phyloP scores from a whole-genome alignment of 768 basidiomycete species.

The Candolleomyces aberdarensis region DNA sequence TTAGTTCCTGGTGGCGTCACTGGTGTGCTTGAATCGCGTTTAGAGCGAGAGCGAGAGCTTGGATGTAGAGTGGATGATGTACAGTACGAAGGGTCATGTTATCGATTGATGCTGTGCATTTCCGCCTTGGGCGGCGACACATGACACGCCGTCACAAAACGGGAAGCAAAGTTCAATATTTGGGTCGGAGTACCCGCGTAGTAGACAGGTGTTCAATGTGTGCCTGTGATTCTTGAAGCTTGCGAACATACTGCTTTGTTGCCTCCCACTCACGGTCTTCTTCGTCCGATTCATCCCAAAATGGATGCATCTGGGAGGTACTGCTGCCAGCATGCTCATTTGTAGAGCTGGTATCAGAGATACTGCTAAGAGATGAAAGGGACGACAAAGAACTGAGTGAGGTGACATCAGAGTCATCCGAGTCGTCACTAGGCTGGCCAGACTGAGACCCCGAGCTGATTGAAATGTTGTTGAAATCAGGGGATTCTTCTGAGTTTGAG shows the following conservation, averaged over 20 bases:
- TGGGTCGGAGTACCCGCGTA: background rate
- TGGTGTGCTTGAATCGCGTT: too few species aligned
- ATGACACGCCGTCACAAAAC: too few species aligned
- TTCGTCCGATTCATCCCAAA: background rate
- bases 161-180: background rate
- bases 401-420: too few species aligned
- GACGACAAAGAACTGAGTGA: too few species aligned
- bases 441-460: background rate
- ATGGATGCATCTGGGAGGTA: background rate
- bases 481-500: background rate
- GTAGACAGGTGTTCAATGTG: background rate
- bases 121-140: too few species aligned
- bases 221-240: background rate
- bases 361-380: background rate
- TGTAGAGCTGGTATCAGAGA: background rate
- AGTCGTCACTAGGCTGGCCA: background rate
- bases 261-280: background rate
- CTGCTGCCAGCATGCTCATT: background rate
- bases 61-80: too few species aligned
- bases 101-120: too few species aligned
- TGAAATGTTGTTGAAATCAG: background rate
- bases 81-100: too few species aligned
- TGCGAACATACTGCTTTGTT: background rate
- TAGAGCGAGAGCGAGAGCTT: too few species aligned
- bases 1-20: too few species aligned